These are phyloP conservation scores for Tulasnella sp. DNA, from an alignment of 768 basidiomycete species.

Conservation along the genomic window DNA sequence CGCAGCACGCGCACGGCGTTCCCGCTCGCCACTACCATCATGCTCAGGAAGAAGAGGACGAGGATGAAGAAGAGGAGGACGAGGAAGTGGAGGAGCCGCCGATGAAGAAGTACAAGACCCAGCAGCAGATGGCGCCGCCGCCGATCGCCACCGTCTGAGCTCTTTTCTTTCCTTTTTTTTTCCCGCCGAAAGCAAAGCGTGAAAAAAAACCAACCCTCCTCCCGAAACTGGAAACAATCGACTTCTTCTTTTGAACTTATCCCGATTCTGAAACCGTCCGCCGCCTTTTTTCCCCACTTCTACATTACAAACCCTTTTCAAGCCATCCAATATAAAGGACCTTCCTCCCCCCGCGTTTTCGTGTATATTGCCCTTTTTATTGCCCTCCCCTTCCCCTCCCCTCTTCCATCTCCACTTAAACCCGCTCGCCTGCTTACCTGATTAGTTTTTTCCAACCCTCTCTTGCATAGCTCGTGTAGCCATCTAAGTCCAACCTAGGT, in stretches of 20 bases:
- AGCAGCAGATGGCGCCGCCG: neutral
- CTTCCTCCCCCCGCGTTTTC: too few relatives aligned
- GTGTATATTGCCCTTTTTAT: too few relatives aligned
- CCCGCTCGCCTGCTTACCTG: too few relatives aligned
- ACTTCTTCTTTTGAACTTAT: neutral
- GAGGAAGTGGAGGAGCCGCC: constrained; percentile 28
- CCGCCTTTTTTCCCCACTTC: too few relatives aligned
- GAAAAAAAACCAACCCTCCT: neutral
- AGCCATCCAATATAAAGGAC: too few relatives aligned
- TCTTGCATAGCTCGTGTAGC: too few relatives aligned
- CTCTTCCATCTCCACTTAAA: too few relatives aligned
- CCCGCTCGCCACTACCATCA: neutral
- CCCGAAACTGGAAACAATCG: neutral
- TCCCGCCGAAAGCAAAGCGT: neutral
- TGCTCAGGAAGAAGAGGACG: neutral
- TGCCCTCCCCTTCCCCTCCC: too few relatives aligned
- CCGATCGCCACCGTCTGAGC: neutral
- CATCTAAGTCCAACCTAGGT: neutral
- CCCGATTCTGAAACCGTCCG: too few relatives aligned
- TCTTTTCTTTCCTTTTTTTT: neutral
- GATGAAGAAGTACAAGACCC: constrained; percentile 31
- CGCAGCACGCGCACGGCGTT: constrained; percentile 1
- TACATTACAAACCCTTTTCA: too few relatives aligned
- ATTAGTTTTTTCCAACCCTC: too few relatives aligned
- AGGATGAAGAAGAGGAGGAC: constrained; percentile 25